These are phyloP conservation scores for Trichoderma simmonsii DNA, from an alignment of 2,329 filamentous ascomycete species.

Conservation along the genomic window DNA sequence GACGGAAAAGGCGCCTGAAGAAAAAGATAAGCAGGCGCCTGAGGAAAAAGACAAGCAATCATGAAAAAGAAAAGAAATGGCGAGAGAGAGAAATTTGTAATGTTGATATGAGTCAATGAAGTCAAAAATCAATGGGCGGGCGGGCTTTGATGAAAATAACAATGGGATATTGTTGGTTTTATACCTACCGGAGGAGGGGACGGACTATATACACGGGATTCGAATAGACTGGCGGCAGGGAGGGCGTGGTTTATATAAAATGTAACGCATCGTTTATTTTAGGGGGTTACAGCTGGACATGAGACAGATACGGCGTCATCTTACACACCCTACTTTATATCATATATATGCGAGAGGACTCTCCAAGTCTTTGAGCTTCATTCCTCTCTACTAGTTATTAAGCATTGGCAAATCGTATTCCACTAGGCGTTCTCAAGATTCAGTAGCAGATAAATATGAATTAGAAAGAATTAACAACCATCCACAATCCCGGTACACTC, in stretches of 20 bases:
- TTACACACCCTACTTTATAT: not conserved
- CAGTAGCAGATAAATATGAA: not conserved
- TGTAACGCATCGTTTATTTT: not conserved
- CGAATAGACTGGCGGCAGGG: not conserved
- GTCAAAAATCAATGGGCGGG: conserved; percentile 4
- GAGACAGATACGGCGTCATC: not conserved
- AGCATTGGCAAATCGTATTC: not conserved
- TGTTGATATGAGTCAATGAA: conserved; percentile 11
- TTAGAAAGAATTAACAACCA: not conserved
- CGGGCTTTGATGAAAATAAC: not conserved
- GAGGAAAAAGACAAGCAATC: conserved; percentile 21
- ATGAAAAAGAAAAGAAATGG: not conserved
- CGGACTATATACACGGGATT: not conserved
- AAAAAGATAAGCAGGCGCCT: not conserved
- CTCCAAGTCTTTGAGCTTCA: not conserved
- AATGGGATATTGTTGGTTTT: not conserved
- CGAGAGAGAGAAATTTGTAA: not conserved
- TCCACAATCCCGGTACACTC: not conserved
- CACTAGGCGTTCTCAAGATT: not conserved
- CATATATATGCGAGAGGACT: not conserved
- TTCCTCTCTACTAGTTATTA: not conserved
- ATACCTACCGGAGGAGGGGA: not conserved
- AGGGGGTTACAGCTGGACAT: not conserved
- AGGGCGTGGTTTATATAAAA: conserved; percentile 1
- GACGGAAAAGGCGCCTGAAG: not conserved